Percentiles rank a stretch among this genome's conserved stretches.
Evolutionary conservation across 2,329 filamentous ascomycete species (phyloP).

Genomic region (Trichoderma sp.): DNA sequence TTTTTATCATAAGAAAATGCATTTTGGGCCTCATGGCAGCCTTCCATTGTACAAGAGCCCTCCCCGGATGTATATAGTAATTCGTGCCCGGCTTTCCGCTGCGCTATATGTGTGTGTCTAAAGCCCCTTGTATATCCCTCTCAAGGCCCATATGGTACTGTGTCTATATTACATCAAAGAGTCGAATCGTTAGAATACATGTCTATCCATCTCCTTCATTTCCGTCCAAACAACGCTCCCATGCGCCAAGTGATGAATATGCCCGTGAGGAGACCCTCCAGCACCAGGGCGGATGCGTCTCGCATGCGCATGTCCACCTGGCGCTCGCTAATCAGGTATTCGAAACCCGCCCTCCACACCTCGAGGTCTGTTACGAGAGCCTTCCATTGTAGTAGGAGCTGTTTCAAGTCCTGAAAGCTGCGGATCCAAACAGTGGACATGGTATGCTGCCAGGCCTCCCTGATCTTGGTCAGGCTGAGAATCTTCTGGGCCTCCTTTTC

Average conservation of each 20-base stretch:
- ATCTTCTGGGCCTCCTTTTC: not conserved
- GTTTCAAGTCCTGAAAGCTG: slow-evolving; percentile 36
- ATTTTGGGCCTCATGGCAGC: not conserved
- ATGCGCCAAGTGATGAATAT: slow-evolving; percentile 57
- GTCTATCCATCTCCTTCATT: slow-evolving; percentile 25
- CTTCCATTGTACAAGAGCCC: not conserved
- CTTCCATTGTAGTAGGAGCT: slow-evolving; percentile 40
- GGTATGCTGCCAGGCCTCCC: slow-evolving; percentile 1
- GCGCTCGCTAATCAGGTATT: slow-evolving; percentile 65
- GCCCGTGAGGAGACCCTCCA: slow-evolving; percentile 66
- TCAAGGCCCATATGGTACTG: slow-evolving; percentile 15
- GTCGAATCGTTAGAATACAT: slow-evolving; percentile 21
- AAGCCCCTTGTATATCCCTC: slow-evolving; percentile 17
- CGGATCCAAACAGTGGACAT: slow-evolving; percentile 3
- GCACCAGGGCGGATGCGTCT: slow-evolving; percentile 65
- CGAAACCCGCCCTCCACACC: slow-evolving; percentile 47
- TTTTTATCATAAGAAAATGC: not conserved
- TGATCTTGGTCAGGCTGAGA: not conserved
- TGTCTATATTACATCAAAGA: slow-evolving; percentile 19
- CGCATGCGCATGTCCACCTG: slow-evolving; percentile 61
- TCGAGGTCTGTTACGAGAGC: slow-evolving; percentile 41
- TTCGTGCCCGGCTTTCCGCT: not conserved
- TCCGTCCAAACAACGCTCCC: slow-evolving; percentile 45
- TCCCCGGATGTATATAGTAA: not conserved
- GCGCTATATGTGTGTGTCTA: slow-evolving; percentile 5